A percentile compares a stretch with the other conserved stretches of the same genome.
Conservation (phyloP, 495 filamentous ascomycete genomes). For the Aspergillus baeticus region DNA sequence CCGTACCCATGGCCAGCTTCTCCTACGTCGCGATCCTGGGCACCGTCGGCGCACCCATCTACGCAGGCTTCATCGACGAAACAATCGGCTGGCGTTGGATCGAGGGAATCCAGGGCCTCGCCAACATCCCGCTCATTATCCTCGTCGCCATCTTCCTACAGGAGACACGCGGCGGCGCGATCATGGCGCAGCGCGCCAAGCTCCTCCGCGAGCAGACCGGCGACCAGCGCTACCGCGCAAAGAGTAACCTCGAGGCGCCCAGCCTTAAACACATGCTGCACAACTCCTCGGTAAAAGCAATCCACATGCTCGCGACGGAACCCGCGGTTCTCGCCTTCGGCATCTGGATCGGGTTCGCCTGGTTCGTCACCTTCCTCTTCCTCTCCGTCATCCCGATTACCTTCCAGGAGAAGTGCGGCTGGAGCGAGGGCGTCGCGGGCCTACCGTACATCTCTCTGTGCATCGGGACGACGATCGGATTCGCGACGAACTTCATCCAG, state of each 20-base stretch:
- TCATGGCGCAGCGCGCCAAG: constrained; percentile 56
- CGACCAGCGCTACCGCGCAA: constrained; percentile 68
- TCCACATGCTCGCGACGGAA: constrained; percentile 72
- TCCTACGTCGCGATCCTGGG: constrained; percentile 72
- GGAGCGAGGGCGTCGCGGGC: constrained; percentile 61
- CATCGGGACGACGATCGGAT: constrained; percentile 64
- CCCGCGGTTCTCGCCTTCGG: constrained; percentile 72
- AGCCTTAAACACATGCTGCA: constrained; percentile 37
- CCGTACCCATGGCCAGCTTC: constrained; percentile 79
- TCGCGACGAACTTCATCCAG: constrained; percentile 54
- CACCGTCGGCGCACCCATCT: constrained; percentile 67
- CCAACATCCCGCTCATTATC: constrained; percentile 60
- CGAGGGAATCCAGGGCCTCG: constrained; percentile 74
- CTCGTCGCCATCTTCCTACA: constrained; percentile 52
- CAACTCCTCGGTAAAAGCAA: constrained; percentile 48
- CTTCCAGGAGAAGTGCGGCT: constrained; percentile 68
- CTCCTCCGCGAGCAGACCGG: constrained; percentile 52
- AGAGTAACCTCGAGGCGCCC: constrained; percentile 55
- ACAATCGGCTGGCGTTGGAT: constrained; percentile 76
- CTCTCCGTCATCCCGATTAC: constrained; percentile 72
- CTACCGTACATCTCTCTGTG: constrained; percentile 73
- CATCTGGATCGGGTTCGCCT: constrained; percentile 71
- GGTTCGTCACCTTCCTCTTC: constrained; percentile 75
- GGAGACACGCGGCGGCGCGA: constrained; percentile 68
- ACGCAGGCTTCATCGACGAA: constrained; percentile 71